phyloP scores from a whole-genome alignment of 2,329 filamentous ascomycete species.

The Pseudovirgaria hyperparasitica region DNA sequence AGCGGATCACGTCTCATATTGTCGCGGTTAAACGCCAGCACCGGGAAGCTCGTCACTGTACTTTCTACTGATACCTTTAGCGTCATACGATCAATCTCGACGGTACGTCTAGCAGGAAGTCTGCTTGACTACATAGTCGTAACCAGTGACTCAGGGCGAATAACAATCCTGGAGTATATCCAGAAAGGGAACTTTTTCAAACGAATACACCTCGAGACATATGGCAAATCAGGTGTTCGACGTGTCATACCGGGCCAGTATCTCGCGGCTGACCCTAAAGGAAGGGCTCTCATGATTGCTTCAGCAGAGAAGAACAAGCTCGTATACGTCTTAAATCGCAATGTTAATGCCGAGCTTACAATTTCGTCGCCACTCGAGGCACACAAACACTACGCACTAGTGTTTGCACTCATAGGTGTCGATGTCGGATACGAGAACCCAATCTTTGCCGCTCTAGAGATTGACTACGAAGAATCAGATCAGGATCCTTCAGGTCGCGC shows the following conservation, averaged over 20 bases:
- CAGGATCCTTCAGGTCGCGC: constrained; percentile 81
- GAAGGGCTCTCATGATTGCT: constrained; percentile 85
- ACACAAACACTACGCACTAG: constrained; percentile 81
- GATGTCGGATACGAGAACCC: constrained; percentile 97
- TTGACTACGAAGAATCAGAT: constrained; percentile 85
- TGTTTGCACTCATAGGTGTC: constrained; percentile 74
- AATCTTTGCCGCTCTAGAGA: constrained; percentile 86
- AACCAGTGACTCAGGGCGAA: constrained; percentile 87
- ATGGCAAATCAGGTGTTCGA: constrained; percentile 90
- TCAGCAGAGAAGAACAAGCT: constrained; percentile 98
- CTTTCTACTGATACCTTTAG: constrained; percentile 88
- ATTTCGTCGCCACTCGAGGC: constrained; percentile 96
- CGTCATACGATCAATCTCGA: constrained; percentile 78
- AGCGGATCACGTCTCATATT: constrained; percentile 84
- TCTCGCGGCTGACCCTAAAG: constrained; percentile 88
- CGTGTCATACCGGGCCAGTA: constrained; percentile 94
- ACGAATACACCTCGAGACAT: constrained; percentile 89
- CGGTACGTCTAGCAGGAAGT: constrained; percentile 74
- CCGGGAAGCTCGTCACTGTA: constrained; percentile 74
- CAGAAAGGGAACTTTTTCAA: constrained; percentile 77
- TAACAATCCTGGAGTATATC: constrained; percentile 86
- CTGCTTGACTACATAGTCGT: constrained; percentile 84
- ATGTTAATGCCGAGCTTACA: constrained; percentile 84
- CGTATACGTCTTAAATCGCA: constrained; percentile 94
- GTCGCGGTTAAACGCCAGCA: constrained; percentile 75